Evolutionary conservation across 495 filamentous ascomycete species (phyloP).

Genomic region (Penicillium samsonianum): DNA sequence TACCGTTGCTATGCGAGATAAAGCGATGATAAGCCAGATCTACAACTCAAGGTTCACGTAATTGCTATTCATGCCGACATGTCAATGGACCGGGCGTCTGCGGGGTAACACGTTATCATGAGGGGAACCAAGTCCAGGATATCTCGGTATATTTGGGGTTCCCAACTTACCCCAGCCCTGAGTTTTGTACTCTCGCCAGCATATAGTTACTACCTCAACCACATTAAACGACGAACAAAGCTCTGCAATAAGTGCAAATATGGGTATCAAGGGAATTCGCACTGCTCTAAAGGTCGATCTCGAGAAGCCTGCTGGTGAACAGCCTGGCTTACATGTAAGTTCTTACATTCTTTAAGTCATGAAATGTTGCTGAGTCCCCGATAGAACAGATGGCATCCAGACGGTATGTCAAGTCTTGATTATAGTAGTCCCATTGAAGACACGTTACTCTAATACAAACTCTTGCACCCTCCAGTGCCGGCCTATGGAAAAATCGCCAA

Average conservation of each 20-base stretch:
- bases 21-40: conserved; percentile 12
- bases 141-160: neutral
- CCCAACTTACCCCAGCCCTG: neutral
- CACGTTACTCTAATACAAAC: neutral
- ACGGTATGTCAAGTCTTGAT: conserved; percentile 54
- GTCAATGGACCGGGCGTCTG: conserved; percentile 1
- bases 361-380: neutral
- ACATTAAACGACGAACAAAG: neutral
- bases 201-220: neutral
- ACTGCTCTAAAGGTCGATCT: conserved; percentile 76
- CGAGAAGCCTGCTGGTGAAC: conserved; percentile 73
- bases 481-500: conserved; percentile 73
- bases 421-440: conserved; percentile 2
- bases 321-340: conserved; percentile 74
- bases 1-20: conserved; percentile 25
- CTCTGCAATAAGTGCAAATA: conserved; percentile 21
- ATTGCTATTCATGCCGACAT: neutral
- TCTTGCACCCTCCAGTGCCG: conserved; percentile 60
- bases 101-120: conserved; percentile 12
- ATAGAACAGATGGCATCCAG: conserved; percentile 94
- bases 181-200: neutral
- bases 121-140: neutral
- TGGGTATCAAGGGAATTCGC: conserved; percentile 65
- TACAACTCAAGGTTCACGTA: neutral
- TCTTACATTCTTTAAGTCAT: neutral